Percentiles rank a stretch among this genome's conserved stretches.
phyloP scores from a whole-genome alignment of 73 alveolate genomes.

The Stentor roeselii region DNA sequence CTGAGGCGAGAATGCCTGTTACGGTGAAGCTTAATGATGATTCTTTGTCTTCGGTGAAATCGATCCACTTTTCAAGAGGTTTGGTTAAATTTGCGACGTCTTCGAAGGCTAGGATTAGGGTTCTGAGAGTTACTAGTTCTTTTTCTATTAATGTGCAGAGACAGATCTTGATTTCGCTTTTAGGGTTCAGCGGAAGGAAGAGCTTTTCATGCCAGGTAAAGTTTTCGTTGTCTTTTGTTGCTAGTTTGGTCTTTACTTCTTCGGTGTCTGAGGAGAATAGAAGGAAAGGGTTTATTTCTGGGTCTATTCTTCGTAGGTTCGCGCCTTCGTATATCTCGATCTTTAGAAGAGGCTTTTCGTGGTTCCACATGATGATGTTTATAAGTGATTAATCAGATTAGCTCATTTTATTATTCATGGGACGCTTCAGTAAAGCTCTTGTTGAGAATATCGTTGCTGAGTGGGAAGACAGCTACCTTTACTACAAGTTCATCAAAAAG shows the following conservation, averaged over 20 bases:
- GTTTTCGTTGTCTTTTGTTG: neutral
- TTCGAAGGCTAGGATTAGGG: neutral
- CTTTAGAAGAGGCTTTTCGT: neutral
- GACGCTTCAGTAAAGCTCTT: neutral
- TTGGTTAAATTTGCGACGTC: neutral
- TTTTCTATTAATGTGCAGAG: neutral
- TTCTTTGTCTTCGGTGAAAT: neutral
- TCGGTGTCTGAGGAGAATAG: neutral
- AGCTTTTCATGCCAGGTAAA: neutral
- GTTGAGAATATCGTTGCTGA: neutral
- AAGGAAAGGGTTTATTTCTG: neutral
- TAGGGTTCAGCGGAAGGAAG: neutral
- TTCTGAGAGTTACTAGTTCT: too few relatives aligned
- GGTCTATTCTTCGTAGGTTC: neutral
- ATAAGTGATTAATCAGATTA: too few relatives aligned
- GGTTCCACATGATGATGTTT: neutral
- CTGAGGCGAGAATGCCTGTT: neutral
- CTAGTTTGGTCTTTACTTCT: neutral
- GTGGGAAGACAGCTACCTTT: neutral
- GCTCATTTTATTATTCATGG: too few relatives aligned
- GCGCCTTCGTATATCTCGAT: neutral
- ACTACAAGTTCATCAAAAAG: neutral
- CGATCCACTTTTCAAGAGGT: neutral
- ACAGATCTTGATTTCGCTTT: neutral
- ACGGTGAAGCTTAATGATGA: neutral